Base-by-base conservation (phyloP, 2,329 filamentous ascomycete genomes). In the Exophiala mesophila region DNA sequence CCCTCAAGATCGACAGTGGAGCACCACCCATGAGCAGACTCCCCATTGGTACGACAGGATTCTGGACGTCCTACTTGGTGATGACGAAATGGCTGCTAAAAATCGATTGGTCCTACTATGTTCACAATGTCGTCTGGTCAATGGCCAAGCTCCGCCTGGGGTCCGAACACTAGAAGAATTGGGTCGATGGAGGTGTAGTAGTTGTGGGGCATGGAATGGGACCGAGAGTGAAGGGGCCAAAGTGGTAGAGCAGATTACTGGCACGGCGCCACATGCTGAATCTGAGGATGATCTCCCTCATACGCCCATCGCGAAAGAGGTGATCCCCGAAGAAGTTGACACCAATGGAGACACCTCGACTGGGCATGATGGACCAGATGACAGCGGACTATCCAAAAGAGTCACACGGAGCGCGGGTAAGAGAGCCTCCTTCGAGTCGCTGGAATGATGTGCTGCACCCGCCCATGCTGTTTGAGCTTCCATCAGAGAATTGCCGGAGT, bases 21-120 rank as follows among this genome's bases (percentile, higher is more conserved):
- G 54, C 47, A 45, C 46, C 60, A 41, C 39, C 21, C 63, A 66
- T 18, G 56, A 61, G 31, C 61, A 66, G 37, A 58, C 61, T 53
- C 69, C 80, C 12, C 82, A 85, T 59, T 98, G 92, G 92, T 98
- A 97, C 65, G 92, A 98, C 62, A 80, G 90, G 42, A 81, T 98
- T 39, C 72, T 98, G 44, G 92, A 98, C 58, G 78, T 94, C 0
- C 78, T 98, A 18, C 76, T 98, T 0, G 92, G 92, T 36, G 92
- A 98, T 59, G 92, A 98, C 58, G 92, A 98, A 65, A 94, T 86
- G 3, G 81, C 85, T 9, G 79, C 90, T 2, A 94, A 88, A 69
- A 97, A 97, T 63, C 81, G 92, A 13, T 79, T 95, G 45, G 90
- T 82, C 5, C 71, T 98, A 51, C 87, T 98, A 41, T 98, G 92